Evolutionary conservation across 139 green algal species (phyloP), one percentile per base, ranked within the genome.

Genomic region (Micractinium conductrix): DNA sequence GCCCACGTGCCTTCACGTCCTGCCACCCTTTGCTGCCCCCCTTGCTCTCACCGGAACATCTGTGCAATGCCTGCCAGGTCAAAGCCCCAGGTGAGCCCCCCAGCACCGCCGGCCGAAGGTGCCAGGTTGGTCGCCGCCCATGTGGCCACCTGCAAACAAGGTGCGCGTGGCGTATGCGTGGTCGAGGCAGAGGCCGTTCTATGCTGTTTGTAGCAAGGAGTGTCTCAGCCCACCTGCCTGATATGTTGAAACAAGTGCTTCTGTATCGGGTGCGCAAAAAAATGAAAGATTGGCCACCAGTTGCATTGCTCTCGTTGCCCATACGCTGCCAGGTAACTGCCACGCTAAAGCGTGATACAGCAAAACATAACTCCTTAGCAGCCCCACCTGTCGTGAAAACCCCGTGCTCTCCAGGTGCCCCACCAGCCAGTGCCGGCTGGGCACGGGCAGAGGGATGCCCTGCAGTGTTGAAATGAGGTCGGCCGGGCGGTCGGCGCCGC

Each of bases 101-200:
- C n/a, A n/a, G n/a, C n/a, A n/a, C 85, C 73, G 38, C 80, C 79
- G 28, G 72, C 44, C 22, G 80, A 24, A 0, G 92, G 92, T 50
- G 86, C 80, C 79, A 99, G 88, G 88, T 98, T 99, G 81, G 95
- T 98, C 35, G 92, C 92, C n/a, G 93, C 89, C 95, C 95, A 98
- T 24, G 81, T 80, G 3, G 94, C 89, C 1, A 96, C 84, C n/a
- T n/a, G n/a, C n/a, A n/a, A n/a, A n/a, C n/a, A n/a, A n/a, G n/a
- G n/a, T n/a, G n/a, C n/a, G n/a, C n/a, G n/a, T n/a, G n/a, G n/a
- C n/a, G n/a, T n/a, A n/a, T n/a, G n/a, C n/a, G n/a, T n/a, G n/a
- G n/a, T n/a, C n/a, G n/a, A n/a, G n/a, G n/a, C n/a, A n/a, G n/a
- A n/a, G n/a, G n/a, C n/a, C n/a, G n/a, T n/a, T n/a, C n/a, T n/a